Evolutionary conservation across 2,329 filamentous ascomycete genomes (phyloP), one percentile per base, ranked within the genome.

Genomic region (Keithomyces neogunnii): DNA sequence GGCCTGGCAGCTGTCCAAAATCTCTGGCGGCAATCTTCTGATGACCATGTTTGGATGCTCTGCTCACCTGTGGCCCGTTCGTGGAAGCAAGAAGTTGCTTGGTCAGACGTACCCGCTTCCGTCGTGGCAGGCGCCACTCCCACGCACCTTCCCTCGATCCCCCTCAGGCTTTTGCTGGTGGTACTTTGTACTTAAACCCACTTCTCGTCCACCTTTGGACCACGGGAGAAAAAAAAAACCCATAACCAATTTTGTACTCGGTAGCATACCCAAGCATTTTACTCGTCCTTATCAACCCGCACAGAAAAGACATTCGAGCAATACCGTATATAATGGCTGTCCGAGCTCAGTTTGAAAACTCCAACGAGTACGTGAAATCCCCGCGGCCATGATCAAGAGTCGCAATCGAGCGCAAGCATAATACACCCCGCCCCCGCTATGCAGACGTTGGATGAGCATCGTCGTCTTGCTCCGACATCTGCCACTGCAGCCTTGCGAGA

Each of bases 341-440:
- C 53, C 80, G 82, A 66, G 82, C 82, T 60, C 82, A 89, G 69
- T 93, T 93, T 69, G 88, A 93, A 73, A 92, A 91, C 75, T 92
- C 87, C 63, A 92, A 92, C 75, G 88, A 93, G 88, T 92, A 76
- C 67, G 84, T 74, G 46, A 30, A 49, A 40, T 19, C 47, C 42
- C 47, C n/a, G 49, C 19, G 39, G n/a, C 40, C 13, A 11, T 44
- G 13, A 19, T 19, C 19, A 19, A 29, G 4, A 11, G 28, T 3
- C 26, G 28, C 28, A 30, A 40, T 48, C 36, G 40, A 35, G 35
- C 44, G 28, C 43, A 40, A 8, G 3, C 38, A 39, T 29, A 19
- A 50, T 45, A 46, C 30, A 61, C 60, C 57, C 57, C 60, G 55
- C 60, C 59, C 61, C 57, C 61, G 55, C 61, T 48, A 60, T 57